Evolutionary conservation across 2,329 filamentous ascomycete species (phyloP).

Genomic region (Fusarium sp.): DNA sequence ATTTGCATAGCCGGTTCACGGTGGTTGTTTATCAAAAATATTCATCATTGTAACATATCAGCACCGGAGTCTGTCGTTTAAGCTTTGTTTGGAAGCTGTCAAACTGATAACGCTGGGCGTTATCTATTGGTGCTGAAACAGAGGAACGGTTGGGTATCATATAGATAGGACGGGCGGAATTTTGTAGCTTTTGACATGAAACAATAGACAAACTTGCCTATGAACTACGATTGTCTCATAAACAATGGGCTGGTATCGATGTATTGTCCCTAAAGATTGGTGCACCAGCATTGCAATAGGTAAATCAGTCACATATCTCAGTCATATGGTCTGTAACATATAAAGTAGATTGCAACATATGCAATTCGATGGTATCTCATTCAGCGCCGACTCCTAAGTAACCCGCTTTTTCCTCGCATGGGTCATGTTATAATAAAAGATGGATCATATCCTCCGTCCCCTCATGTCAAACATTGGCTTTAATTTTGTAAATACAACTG

Average conservation of each 20-base stretch:
- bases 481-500: constrained; percentile 31
- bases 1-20: constrained; percentile 3
- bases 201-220: background rate
- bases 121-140: background rate
- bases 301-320: background rate
- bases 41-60: background rate
- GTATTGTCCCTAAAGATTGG: background rate
- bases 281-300: background rate
- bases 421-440: constrained; percentile 42
- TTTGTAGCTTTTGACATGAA: background rate
- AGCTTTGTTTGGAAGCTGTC: background rate
- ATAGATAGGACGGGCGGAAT: background rate
- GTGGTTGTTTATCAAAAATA: background rate
- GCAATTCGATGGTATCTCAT: constrained; percentile 49
- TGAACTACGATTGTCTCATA: background rate
- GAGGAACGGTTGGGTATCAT: background rate
- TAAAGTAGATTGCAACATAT: constrained; percentile 38
- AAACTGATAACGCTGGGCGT: background rate
- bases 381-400: constrained; percentile 48
- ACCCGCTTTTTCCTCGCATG: constrained; percentile 45
- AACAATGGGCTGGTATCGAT: background rate
- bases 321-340: background rate
- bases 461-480: constrained; percentile 20
- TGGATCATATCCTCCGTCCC: constrained; percentile 37
- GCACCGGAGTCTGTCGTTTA: background rate